Percentiles rank a stretch among this genome's conserved stretches.
Conservation (phyloP, 2,329 filamentous ascomycete species). For the Trichoderma atrobrunneum region DNA sequence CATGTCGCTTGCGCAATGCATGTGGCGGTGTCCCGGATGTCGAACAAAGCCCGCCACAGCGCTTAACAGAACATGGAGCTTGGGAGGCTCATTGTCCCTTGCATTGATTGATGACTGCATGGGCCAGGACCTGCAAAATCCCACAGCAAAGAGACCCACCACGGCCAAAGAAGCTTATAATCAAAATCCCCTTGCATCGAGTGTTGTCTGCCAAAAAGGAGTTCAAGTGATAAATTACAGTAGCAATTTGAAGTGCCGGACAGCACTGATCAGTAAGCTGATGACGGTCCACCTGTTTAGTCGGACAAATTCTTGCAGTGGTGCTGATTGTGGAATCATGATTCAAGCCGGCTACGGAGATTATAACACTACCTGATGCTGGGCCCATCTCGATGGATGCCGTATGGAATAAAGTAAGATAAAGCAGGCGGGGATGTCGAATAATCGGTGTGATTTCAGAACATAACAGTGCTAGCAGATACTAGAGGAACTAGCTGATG, state of each 20-base stretch:
- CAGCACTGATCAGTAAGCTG: background rate
- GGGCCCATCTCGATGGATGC: no score
- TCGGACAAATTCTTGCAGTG: background rate
- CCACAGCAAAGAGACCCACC: background rate
- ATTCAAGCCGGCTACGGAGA: background rate
- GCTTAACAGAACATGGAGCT: background rate
- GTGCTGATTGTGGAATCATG: background rate
- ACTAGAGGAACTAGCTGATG: no score
- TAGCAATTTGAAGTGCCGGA: background rate
- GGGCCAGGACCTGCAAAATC: background rate
- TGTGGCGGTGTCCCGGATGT: conserved; percentile 4
- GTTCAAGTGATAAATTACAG: background rate
- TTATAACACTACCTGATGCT: background rate
- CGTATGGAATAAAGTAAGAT: background rate
- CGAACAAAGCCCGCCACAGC: background rate
- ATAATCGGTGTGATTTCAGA: background rate
- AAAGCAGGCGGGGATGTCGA: background rate
- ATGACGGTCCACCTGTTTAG: background rate
- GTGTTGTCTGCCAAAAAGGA: background rate
- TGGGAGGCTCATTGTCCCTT: background rate
- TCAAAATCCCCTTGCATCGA: background rate
- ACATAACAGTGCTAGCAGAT: no score
- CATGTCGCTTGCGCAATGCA: background rate
- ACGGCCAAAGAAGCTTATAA: background rate
- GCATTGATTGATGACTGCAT: background rate